phyloP scores from a whole-genome alignment of 805 yeast species.

The Kodamaea sagamina region DNA sequence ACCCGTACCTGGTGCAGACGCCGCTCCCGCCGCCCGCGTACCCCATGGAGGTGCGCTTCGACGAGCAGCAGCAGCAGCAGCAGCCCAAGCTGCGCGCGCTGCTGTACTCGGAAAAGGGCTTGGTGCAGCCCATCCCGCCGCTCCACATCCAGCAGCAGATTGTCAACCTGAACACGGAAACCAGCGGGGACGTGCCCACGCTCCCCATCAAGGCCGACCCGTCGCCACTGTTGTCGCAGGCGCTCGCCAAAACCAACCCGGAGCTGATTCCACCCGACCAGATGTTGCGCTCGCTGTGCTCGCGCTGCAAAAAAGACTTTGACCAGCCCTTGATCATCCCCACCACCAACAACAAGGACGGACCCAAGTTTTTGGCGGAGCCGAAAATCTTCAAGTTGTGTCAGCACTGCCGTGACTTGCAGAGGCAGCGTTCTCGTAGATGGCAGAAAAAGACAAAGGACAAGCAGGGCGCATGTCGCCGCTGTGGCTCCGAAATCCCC shows the following conservation, averaged over 20 bases:
- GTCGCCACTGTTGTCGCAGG: conserved; percentile 11
- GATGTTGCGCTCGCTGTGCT: conserved; percentile 37
- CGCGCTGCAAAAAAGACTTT: conserved; percentile 62
- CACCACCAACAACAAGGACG: conserved; percentile 19
- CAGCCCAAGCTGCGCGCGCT: conserved; percentile 11
- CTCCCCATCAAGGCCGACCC: conserved; percentile 15
- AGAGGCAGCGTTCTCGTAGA: conserved; percentile 60
- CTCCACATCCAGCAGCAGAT: conserved; percentile 45
- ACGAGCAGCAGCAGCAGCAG: conserved; percentile 12
- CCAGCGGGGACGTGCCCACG: conserved; percentile 4
- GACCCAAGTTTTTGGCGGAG: conserved; percentile 33
- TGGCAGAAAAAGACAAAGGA: conserved; percentile 66
- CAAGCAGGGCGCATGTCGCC: conserved; percentile 61
- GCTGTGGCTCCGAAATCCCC: conserved; percentile 62
- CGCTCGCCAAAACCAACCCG: conserved; percentile 11
- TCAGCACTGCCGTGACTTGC: conserved; percentile 64
- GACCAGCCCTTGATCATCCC: conserved; percentile 45
- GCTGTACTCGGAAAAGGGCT: conserved; percentile 20
- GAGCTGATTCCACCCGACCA: conserved; percentile 15
- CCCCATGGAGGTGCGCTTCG: conserved; percentile 17
- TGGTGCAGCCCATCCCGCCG: conserved; percentile 42
- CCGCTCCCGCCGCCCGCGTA: conserved; percentile 17
- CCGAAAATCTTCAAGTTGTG: conserved; percentile 56
- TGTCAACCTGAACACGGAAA: conserved; percentile 20
- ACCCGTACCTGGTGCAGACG: conserved; percentile 17